These are phyloP conservation scores for Gonapodya sp. DNA, from an alignment of 192 early-diverging fungal genomes.

Conservation along the genomic window DNA sequence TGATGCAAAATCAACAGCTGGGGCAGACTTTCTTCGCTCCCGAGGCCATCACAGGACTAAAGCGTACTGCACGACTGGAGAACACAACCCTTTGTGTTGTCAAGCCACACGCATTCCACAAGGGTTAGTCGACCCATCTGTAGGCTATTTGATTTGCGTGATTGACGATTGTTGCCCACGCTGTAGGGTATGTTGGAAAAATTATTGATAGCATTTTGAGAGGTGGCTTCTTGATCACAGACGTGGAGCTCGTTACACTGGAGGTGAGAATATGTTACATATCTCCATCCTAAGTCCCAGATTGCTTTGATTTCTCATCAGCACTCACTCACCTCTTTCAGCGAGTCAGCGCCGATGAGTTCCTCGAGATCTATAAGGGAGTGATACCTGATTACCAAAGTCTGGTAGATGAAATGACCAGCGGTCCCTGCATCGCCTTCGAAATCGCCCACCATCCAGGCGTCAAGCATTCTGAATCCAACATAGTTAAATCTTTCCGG, in stretches of 20 bases:
- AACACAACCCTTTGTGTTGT: slow-evolving; percentile 35
- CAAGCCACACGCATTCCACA: slow-evolving; percentile 39
- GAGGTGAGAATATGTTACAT: slow-evolving; percentile 21
- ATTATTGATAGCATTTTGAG: slow-evolving; percentile 11
- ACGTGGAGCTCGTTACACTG: slow-evolving; percentile 36
- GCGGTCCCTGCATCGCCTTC: not conserved
- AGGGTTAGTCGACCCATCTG: slow-evolving; percentile 18
- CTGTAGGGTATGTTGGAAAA: slow-evolving; percentile 24
- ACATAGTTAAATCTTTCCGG: slow-evolving; percentile 34
- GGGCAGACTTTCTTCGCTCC: not conserved
- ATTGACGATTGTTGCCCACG: no score
- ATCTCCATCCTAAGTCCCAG: no score
- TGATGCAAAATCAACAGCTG: not conserved
- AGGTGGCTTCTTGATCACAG: slow-evolving; percentile 29
- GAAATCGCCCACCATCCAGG: slow-evolving; percentile 18
- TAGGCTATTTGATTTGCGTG: no score
- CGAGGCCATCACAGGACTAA: not conserved
- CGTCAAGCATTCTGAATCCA: slow-evolving; percentile 13
- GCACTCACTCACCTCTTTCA: not conserved
- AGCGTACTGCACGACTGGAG: not conserved
- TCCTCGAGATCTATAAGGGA: slow-evolving; percentile 51
- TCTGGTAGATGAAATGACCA: slow-evolving; percentile 3
- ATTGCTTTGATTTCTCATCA: not conserved
- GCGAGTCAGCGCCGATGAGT: slow-evolving; percentile 41
- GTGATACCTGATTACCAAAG: slow-evolving; percentile 44